These are phyloP conservation scores for Murraya koenigii DNA, from an alignment of 345 rosid genomes.

Conservation along the genomic window DNA sequence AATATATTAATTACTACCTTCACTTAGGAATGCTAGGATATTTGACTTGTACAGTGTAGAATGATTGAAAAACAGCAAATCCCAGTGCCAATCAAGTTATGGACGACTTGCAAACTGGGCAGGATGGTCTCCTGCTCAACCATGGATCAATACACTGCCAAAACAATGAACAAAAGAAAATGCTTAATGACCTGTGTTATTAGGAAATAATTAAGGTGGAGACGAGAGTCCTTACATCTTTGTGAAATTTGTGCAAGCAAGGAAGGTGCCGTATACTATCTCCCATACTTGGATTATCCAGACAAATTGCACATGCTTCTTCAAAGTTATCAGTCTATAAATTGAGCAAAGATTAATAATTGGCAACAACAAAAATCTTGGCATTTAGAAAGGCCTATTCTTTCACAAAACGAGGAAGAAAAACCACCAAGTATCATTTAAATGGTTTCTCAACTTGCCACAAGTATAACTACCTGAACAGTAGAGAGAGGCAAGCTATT, in stretches of 20 bases:
- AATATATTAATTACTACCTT: constrained; percentile 4
- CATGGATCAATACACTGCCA: constrained; percentile 96
- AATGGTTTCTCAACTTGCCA: constrained; percentile 3
- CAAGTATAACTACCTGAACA: constrained; percentile 45
- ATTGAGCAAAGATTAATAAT: constrained; percentile 10
- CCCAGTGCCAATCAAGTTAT: constrained; percentile 37
- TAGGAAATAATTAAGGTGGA: background rate
- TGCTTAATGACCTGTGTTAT: background rate
- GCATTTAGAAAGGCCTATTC: background rate
- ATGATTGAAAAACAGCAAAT: background rate
- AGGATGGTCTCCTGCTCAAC: constrained; percentile 71
- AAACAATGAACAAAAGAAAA: constrained; percentile 12
- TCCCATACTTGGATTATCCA: constrained; percentile 72
- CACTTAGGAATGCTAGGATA: background rate
- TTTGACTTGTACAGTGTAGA: background rate
- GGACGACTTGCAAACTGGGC: constrained; percentile 91
- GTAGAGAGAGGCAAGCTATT: constrained; percentile 75
- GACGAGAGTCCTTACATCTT: constrained; percentile 49
- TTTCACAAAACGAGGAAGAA: background rate
- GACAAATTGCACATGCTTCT: constrained; percentile 82
- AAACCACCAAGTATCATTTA: background rate
- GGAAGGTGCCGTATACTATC: constrained; percentile 92
- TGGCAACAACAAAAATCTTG: background rate
- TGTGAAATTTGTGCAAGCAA: constrained; percentile 97
- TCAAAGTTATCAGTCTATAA: constrained; percentile 58